Evolutionary conservation across 2,329 filamentous ascomycete species (phyloP).

Genomic region (Hypoxylon sp.): DNA sequence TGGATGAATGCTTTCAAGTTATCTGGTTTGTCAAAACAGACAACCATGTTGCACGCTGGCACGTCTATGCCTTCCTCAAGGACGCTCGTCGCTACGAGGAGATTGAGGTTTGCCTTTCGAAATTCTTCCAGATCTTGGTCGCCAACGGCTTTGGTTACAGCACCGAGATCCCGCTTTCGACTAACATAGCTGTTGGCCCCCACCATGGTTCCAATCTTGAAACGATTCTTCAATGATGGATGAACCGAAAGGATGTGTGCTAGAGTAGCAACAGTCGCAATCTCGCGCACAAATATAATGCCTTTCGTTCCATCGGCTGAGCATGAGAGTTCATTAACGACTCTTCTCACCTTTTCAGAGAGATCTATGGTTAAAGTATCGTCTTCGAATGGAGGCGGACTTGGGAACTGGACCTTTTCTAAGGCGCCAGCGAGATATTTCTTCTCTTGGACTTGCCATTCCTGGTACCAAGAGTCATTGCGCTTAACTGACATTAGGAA

Average conservation of each 20-base stretch:
- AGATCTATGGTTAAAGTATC: slow-evolving; percentile 51
- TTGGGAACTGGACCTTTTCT: slow-evolving; percentile 45
- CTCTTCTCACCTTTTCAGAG: slow-evolving; percentile 64
- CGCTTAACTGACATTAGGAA: slow-evolving; percentile 41
- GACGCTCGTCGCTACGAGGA: slow-evolving; percentile 70
- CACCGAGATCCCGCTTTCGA: slow-evolving; percentile 52
- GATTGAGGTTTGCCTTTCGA: slow-evolving; percentile 60
- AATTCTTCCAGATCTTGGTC: slow-evolving; percentile 59
- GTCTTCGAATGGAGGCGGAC: slow-evolving; percentile 32
- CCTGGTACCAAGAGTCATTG: slow-evolving; percentile 46
- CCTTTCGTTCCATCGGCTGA: slow-evolving; percentile 58
- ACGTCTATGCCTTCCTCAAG: slow-evolving; percentile 75
- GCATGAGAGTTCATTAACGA: slow-evolving; percentile 62
- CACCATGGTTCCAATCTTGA: slow-evolving; percentile 63
- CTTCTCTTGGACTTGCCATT: slow-evolving; percentile 61
- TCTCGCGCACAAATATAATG: slow-evolving; percentile 73
- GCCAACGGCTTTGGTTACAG: slow-evolving; percentile 42
- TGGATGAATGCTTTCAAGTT: slow-evolving; percentile 68
- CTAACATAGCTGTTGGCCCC: slow-evolving; percentile 56
- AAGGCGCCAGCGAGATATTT: slow-evolving; percentile 63
- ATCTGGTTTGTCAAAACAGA: slow-evolving; percentile 62
- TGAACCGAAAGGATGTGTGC: slow-evolving; percentile 64
- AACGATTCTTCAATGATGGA: slow-evolving; percentile 56
- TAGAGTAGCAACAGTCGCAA: slow-evolving; percentile 68
- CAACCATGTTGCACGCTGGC: slow-evolving; percentile 68